These are phyloP conservation scores for Fusarium sp. DNA, from an alignment of 2,329 filamentous ascomycete genomes.

Conservation along the genomic window DNA sequence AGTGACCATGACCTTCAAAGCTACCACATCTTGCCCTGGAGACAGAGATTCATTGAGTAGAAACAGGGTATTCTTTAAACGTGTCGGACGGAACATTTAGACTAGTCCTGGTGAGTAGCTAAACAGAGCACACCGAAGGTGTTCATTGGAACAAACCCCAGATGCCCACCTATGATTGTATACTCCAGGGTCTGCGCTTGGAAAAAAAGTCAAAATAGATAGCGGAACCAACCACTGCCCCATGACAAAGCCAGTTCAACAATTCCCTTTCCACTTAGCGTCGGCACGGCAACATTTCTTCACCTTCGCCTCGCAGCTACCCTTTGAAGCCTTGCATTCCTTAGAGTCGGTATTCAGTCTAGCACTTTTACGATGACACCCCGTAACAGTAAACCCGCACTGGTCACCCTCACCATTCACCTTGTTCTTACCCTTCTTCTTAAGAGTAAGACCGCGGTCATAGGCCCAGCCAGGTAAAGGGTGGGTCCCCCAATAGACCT, in stretches of 20 bases:
- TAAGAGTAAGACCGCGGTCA: not conserved
- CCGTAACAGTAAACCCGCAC: not conserved
- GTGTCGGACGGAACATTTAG: fast-evolving
- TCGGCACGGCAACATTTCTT: no score
- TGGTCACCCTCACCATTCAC: not conserved
- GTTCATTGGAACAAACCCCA: not conserved
- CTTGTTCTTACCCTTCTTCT: not conserved
- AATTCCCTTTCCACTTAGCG: no score
- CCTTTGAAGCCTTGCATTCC: no score
- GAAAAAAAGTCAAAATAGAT: no score
- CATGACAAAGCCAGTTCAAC: no score
- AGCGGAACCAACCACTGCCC: no score
- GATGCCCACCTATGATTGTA: not conserved
- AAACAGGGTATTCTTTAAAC: not conserved
- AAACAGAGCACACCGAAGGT: not conserved
- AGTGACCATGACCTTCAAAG: not conserved
- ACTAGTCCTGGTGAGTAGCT: not conserved
- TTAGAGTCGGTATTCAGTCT: no score
- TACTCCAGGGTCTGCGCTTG: no score
- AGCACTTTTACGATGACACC: not conserved
- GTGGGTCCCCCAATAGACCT: not conserved
- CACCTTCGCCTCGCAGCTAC: no score
- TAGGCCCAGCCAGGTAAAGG: not conserved
- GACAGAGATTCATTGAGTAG: fast-evolving
- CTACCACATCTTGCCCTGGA: not conserved